These are phyloP conservation scores for Aspergillus felis DNA, from an alignment of 2,329 filamentous ascomycete species.

Conservation along the genomic window DNA sequence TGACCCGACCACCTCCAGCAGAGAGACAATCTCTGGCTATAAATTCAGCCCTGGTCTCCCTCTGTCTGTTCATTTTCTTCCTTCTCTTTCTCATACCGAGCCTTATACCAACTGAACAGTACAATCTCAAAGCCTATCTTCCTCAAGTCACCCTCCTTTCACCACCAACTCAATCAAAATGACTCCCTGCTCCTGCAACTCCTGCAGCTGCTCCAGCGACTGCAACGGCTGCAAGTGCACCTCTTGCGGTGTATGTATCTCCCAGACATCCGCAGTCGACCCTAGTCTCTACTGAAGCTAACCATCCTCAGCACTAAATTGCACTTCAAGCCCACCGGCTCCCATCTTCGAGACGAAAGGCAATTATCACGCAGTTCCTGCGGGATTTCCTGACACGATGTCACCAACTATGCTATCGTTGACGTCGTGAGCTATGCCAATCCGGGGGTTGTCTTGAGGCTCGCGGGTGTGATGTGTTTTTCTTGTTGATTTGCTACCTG, in stretches of 20 bases:
- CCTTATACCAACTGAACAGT: neutral
- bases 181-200: constrained; percentile 41
- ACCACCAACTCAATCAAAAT: constrained; percentile 27
- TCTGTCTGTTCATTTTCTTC: neutral
- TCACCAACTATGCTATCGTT: neutral
- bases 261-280: neutral
- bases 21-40: neutral
- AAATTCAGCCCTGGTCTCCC: neutral
- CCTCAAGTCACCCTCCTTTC: neutral
- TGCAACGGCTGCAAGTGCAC: constrained; percentile 31
- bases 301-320: constrained; percentile 10
- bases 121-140: neutral
- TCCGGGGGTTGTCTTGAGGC: neutral
- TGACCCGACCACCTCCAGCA: neutral
- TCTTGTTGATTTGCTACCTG: neutral
- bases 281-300: neutral
- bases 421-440: neutral
- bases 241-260: constrained; percentile 23
- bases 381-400: neutral
- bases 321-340: neutral
- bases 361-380: neutral
- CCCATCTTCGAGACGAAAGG: neutral
- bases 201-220: constrained; percentile 31
- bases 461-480: neutral
- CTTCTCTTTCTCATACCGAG: neutral